Percentiles rank a stretch among this genome's conserved stretches.
Conservation (phyloP, 2,329 filamentous ascomycete species). For the Diaporthe helianthi region DNA sequence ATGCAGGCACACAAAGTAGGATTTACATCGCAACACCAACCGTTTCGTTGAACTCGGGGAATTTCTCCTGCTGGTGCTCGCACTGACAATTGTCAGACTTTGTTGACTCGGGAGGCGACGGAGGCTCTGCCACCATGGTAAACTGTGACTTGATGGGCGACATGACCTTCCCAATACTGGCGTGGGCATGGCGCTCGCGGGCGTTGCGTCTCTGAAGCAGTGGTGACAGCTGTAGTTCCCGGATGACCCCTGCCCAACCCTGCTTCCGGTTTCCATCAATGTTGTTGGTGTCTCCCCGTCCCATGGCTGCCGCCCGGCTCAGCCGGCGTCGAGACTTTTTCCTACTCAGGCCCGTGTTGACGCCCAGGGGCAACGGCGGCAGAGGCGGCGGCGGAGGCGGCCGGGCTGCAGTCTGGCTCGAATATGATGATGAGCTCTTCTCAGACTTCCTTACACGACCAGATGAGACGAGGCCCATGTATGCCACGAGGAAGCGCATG, state of each 20-base stretch:
- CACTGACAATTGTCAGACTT: neutral
- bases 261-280: slow-evolving; percentile 55
- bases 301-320: slow-evolving; percentile 55
- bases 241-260: slow-evolving; percentile 69
- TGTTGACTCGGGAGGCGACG: neutral
- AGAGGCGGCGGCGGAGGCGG: slow-evolving; percentile 42
- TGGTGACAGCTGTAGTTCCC: slow-evolving; percentile 67
- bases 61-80: neutral
- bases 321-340: slow-evolving; percentile 58
- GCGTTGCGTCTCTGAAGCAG: slow-evolving; percentile 62
- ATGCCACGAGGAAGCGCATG: slow-evolving; percentile 70
- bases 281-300: slow-evolving; percentile 53
- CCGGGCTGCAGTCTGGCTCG: slow-evolving; percentile 37
- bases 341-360: slow-evolving; percentile 41
- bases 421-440: slow-evolving; percentile 38
- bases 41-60: neutral
- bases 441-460: slow-evolving; percentile 41
- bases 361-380: slow-evolving; percentile 52
- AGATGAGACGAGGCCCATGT: slow-evolving; percentile 64
- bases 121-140: neutral
- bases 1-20: too few species aligned
- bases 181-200: slow-evolving; percentile 46
- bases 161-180: slow-evolving; percentile 68
- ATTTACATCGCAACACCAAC: too few species aligned
- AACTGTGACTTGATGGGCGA: slow-evolving; percentile 37